A percentile compares a stretch with the other conserved stretches of the same genome.
Evolutionary conservation across 805 yeast genomes (phyloP).

Genomic region (Ogataea nakhonphanomensis): DNA sequence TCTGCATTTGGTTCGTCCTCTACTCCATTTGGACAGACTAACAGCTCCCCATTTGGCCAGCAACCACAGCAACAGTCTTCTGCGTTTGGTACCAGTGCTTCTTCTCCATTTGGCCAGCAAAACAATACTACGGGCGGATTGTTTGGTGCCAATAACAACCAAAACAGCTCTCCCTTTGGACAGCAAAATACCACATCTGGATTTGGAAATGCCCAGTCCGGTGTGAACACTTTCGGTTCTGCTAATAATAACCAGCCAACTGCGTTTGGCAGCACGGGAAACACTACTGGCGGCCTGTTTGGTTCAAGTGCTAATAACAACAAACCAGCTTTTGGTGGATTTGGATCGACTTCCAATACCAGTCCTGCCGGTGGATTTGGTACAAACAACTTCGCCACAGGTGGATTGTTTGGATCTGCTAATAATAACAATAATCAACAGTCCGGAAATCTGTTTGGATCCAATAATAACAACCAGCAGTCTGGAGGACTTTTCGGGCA

Average conservation of each 20-base stretch:
- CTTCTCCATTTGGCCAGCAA: slow-evolving; percentile 28
- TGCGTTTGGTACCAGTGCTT: slow-evolving; percentile 23
- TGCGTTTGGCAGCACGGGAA: slow-evolving; percentile 14
- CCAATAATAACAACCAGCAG: slow-evolving; percentile 23
- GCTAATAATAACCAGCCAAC: slow-evolving; percentile 31
- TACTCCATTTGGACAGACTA: slow-evolving; percentile 25
- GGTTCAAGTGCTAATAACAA: slow-evolving; percentile 18
- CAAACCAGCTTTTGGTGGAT: slow-evolving; percentile 25
- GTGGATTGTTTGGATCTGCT: slow-evolving; percentile 15
- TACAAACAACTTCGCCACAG: slow-evolving; percentile 2
- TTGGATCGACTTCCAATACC: slow-evolving; percentile 27
- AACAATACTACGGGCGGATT: slow-evolving; percentile 21
- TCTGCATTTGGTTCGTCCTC: slow-evolving; percentile 18
- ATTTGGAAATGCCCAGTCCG: slow-evolving; percentile 36
- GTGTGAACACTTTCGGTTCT: slow-evolving; percentile 18
- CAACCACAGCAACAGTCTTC: slow-evolving; percentile 21
- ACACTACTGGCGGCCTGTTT: slow-evolving; percentile 11
- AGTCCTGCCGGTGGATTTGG: slow-evolving; percentile 13
- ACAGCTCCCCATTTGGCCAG: slow-evolving; percentile 24
- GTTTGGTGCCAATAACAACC: slow-evolving; percentile 28
- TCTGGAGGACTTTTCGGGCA: slow-evolving; percentile 19
- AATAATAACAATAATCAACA: slow-evolving; percentile 8
- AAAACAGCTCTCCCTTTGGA: slow-evolving; percentile 15
- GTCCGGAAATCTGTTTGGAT: slow-evolving; percentile 40
- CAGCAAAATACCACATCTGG: slow-evolving; percentile 26